Base-by-base conservation (phyloP, 2,329 filamentous ascomycete genomes). In the Calycina herbarum region DNA sequence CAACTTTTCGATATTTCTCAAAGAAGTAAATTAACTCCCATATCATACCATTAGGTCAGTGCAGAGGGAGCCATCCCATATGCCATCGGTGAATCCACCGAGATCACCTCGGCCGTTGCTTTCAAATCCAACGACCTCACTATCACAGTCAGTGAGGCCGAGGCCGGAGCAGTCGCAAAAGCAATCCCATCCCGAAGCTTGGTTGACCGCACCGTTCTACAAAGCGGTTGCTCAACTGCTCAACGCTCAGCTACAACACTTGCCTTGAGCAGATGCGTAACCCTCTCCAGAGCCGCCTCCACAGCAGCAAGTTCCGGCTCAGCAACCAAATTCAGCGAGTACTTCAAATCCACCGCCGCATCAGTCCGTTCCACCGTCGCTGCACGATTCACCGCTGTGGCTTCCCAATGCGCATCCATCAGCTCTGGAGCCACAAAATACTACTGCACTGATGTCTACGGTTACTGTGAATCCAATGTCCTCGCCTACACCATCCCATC, bases 401-500 rank as follows among this genome's bases (percentile, higher is more conserved):
- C 85, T 4, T 70, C 71, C 1, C 86, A 90, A 76, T 88, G 87
- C 66, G 77, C 79, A 62, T 83, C 82, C 17, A 80, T 79, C 20
- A 80, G 76, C 31, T 75, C 77, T 0, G 83, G 85, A 1, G 72
- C 74, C 1, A 85, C 85, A 1, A 76, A 76, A 1, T 86, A 85
- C 70, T 86, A 86, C 79, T 90, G 88, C 79, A 79, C 77, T 17
- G 87, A 90, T 70, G 76, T 80, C 1, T 85, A 84, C 72, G 74
- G 76, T 1, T 82, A 81, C 68, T 90, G 88, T 76, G 58, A 65
- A 5, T 57, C 58, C n/a, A 72, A 73, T 20, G 83, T 87, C 3
- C 77, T 90, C 20, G 88, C 88, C 1, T 90, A 89, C 75, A 89
- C 87, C 0, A 76, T 87, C 4, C 85, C 85, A 0, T 77, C 79